Evolutionary conservation across 495 filamentous ascomycete species (phyloP).

Genomic region (Emericellopsis terricola): DNA sequence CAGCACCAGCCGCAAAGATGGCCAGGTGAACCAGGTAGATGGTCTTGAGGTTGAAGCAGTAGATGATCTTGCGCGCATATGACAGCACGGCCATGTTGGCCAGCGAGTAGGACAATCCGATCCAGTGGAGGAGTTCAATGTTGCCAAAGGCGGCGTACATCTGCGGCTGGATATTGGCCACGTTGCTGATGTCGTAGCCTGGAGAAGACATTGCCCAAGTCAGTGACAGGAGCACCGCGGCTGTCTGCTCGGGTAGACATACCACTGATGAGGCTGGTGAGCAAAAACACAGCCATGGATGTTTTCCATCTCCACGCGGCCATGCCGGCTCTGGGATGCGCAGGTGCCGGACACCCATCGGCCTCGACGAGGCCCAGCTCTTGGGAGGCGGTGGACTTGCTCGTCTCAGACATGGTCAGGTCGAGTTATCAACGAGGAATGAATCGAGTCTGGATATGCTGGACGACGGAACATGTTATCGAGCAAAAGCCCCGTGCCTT

Average conservation of each 20-base stretch:
- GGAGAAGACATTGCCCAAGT: too few species aligned
- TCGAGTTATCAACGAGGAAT: too few species aligned
- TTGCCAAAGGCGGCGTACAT: conserved; percentile 31
- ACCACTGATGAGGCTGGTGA: not conserved
- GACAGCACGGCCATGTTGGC: conserved; percentile 28
- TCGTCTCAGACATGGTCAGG: too few species aligned
- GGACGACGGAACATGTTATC: too few species aligned
- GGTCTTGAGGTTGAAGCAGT: conserved; percentile 32
- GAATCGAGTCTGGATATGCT: too few species aligned
- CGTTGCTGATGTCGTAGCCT: conserved; percentile 36
- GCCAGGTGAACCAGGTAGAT: conserved; percentile 26
- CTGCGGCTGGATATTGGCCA: conserved; percentile 37
- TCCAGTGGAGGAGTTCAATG: conserved; percentile 38
- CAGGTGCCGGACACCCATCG: too few species aligned
- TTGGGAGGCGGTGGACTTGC: too few species aligned
- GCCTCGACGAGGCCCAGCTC: too few species aligned
- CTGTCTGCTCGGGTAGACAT: too few species aligned
- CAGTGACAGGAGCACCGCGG: too few species aligned
- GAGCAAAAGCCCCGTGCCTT: too few species aligned
- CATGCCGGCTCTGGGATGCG: not conserved
- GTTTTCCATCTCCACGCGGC: not conserved
- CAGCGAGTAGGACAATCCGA: conserved; percentile 34
- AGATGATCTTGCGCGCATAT: conserved; percentile 20
- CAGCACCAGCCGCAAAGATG: conserved; percentile 33
- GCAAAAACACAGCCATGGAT: not conserved